phyloP scores from a whole-genome alignment of 805 yeast genomes.

The Lachancea mirantina region DNA sequence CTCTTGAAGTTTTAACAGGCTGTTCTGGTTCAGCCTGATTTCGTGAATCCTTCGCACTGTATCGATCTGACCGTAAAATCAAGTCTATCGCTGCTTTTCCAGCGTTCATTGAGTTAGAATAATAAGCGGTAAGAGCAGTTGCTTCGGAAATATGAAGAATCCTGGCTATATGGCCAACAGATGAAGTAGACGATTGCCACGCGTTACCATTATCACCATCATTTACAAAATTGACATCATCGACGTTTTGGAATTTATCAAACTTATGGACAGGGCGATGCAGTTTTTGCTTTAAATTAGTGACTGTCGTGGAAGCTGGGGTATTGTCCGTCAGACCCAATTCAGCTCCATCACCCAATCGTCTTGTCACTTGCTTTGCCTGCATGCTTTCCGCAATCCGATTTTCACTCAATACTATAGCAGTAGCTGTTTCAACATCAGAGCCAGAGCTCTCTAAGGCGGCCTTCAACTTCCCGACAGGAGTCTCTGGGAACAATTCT shows the following conservation, averaged over 20 bases:
- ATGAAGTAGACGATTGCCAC: conserved; percentile 17
- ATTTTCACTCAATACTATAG: conserved; percentile 20
- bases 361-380: not conserved
- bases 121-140: conserved; percentile 22
- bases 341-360: not conserved
- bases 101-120: conserved; percentile 26
- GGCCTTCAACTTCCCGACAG: conserved; percentile 7
- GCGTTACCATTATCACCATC: not conserved
- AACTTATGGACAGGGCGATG: conserved; percentile 2
- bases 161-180: too few relatives aligned
- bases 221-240: not conserved
- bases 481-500: conserved; percentile 20
- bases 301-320: too few relatives aligned
- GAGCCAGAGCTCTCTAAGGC: conserved; percentile 17
- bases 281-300: conserved; percentile 3
- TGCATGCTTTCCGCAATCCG: not conserved
- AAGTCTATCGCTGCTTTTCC: conserved; percentile 34
- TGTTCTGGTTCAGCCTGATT: not conserved
- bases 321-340: too few relatives aligned
- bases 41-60: conserved; percentile 1
- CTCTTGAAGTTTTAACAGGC: not conserved
- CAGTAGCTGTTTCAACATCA: conserved; percentile 20
- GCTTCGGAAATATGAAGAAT: conserved; percentile 13
- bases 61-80: conserved; percentile 17
- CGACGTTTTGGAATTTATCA: conserved; percentile 2